Base-by-base conservation (phyloP, 257 asterid species). In the Pogostemon cablin region DNA sequence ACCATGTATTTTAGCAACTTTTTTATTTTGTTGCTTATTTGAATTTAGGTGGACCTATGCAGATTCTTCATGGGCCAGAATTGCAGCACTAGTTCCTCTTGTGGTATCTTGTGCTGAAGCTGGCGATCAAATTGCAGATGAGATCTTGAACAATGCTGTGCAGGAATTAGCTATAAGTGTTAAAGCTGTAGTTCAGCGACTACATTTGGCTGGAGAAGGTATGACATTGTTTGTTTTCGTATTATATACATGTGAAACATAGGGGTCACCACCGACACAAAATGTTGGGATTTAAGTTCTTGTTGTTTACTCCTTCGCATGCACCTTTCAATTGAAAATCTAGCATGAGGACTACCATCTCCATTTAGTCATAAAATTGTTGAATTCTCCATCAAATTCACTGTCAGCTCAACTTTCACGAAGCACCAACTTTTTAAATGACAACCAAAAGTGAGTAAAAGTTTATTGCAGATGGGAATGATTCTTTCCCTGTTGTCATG, bases 31-130 rank as follows among this genome's bases (percentile, higher is more conserved):
- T 77, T 77, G 81, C 85, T 88, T 76, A 73, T 88, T 83, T 86
- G 87, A 81, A 83, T 81, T 83, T 86, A 93, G 98, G 97, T 93
- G 99, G 99, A 91, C 97, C 77, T 93, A 93, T 81, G 96, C 90
- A 81, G 99, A 93, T 87, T 77, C 96, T 76, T 90, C 99, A 40
- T 93, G 99, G 99, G 97, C 96, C 61, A 88, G 99, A 62, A 87
- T 93, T 65, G 99, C 99, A 44, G 96, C 99, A 6, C 92, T 93
- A 57, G 99, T 87, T 71, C 99, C 97, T 68, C 81, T 81, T 56
- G 96, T 93, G 74, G 88, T 90, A 69, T 85, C 96, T 73, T 90
- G 97, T 72, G 97, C 97, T 1, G 98, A 93, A 82, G 92, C 87
- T 75, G 96, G 96, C 4, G 98, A 93, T 86, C 67, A 79, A 78